A percentile compares a stretch with the other conserved stretches of the same genome.
Evolutionary conservation across 2,329 filamentous ascomycete genomes (phyloP).

Genomic region (Botryotinia globosa): DNA sequence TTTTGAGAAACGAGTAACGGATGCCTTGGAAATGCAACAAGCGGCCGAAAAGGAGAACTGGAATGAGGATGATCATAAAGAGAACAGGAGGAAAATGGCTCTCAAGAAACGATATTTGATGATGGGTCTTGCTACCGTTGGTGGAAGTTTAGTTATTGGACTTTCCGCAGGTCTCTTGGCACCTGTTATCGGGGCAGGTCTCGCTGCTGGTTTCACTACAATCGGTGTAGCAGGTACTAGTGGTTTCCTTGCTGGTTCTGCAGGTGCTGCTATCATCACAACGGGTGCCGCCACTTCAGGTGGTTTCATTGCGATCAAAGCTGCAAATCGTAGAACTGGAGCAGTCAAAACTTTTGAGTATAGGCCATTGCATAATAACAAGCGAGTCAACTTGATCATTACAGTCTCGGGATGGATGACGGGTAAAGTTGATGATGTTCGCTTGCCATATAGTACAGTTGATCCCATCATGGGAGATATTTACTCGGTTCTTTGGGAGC

Average conservation of each 20-base stretch:
- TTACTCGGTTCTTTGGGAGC: constrained; percentile 96
- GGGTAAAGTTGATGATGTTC: constrained; percentile 94
- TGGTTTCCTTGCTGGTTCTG: constrained; percentile 85
- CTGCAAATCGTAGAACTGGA: constrained; percentile 83
- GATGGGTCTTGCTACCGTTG: constrained; percentile 96
- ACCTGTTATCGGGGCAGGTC: constrained; percentile 87
- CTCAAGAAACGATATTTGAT: constrained; percentile 83
- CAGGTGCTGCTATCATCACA: constrained; percentile 91
- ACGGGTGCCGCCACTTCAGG: constrained; percentile 84
- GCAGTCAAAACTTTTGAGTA: constrained; percentile 97
- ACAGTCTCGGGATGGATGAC: constrained; percentile 98
- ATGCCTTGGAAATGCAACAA: constrained; percentile 97
- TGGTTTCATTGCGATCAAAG: constrained; percentile 78
- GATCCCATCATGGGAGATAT: constrained; percentile 98
- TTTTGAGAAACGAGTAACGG: constrained; percentile 95
- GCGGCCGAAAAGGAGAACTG: constrained; percentile 92
- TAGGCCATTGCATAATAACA: constrained; percentile 94
- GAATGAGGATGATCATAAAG: constrained; percentile 95
- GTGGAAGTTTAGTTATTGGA: constrained; percentile 91
- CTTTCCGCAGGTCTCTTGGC: constrained; percentile 88
- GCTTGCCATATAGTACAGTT: constrained; percentile 91
- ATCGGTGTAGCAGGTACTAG: constrained; percentile 89
- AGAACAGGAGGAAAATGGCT: constrained; percentile 75
- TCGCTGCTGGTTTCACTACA: constrained; percentile 91
- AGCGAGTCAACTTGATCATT: constrained; percentile 90